Conservation (phyloP, 495 filamentous ascomycete genomes). For the Aspergillus conjunctus region DNA sequence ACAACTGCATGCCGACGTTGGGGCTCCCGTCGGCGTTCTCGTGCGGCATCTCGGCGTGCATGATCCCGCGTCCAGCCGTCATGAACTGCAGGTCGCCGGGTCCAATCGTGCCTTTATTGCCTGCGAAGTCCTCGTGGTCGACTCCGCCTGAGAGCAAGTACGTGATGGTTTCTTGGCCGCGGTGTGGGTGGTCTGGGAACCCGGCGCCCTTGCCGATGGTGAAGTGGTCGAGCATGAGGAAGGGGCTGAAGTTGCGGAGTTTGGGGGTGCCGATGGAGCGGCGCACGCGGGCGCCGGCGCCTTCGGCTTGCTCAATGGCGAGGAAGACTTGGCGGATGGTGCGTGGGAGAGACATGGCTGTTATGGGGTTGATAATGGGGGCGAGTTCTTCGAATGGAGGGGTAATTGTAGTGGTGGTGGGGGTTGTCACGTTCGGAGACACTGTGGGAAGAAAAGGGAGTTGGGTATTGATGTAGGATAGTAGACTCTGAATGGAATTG, state of each 20-base stretch:
- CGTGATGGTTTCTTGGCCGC: slow-evolving; percentile 85
- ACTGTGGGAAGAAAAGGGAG: slow-evolving; percentile 13
- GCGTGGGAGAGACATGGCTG: slow-evolving; percentile 69
- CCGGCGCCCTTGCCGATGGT: slow-evolving; percentile 76
- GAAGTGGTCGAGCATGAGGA: slow-evolving; percentile 98
- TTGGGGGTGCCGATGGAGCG: slow-evolving; percentile 85
- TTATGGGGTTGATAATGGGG: slow-evolving; percentile 28
- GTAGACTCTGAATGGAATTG: slow-evolving; percentile 21
- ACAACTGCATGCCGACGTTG: slow-evolving; percentile 89
- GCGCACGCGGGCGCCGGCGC: slow-evolving; percentile 84
- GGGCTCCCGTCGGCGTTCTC: slow-evolving; percentile 73
- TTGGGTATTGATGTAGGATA: slow-evolving; percentile 25
- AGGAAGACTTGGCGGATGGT: slow-evolving; percentile 79
- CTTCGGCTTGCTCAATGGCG: slow-evolving; percentile 85
- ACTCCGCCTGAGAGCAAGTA: slow-evolving; percentile 82
- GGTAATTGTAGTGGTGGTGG: slow-evolving; percentile 13
- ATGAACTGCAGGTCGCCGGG: slow-evolving; percentile 94
- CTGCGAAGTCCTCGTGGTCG: slow-evolving; percentile 96
- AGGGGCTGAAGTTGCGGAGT: slow-evolving; percentile 85
- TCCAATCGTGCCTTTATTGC: slow-evolving; percentile 82
- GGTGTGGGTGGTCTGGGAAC: slow-evolving; percentile 84
- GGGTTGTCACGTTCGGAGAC: slow-evolving; percentile 23
- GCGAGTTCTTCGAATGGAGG: slow-evolving; percentile 16
- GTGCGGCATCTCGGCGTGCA: slow-evolving; percentile 96
- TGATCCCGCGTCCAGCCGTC: slow-evolving; percentile 90